Evolutionary conservation across 139 green algal genomes (phyloP).

Genomic region (Chlamydomonas incerta): DNA sequence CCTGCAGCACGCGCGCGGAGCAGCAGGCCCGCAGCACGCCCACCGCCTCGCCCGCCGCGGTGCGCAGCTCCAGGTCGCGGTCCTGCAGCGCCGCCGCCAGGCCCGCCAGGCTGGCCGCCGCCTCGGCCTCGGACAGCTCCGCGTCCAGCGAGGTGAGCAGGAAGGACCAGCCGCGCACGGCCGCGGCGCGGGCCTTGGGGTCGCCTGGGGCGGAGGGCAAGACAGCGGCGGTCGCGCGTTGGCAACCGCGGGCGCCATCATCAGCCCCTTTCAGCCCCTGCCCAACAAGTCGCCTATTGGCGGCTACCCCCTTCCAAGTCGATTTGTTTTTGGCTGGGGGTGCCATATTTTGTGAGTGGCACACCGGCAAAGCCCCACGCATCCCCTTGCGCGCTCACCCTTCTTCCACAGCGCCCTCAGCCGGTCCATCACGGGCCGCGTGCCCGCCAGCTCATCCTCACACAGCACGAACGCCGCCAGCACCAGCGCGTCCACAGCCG

Average conservation of each 20-base stretch:
- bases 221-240: not conserved
- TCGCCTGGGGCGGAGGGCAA: not conserved
- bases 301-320: no score
- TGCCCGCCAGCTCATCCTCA: constrained; percentile 58
- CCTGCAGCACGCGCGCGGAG: constrained; percentile 31
- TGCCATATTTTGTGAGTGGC: no score
- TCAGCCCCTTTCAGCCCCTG: no score
- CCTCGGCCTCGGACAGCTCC: constrained; percentile 29
- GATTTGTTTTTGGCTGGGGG: no score
- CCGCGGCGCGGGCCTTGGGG: constrained; percentile 45
- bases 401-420: constrained; percentile 58
- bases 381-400: no score
- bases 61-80: constrained; percentile 32
- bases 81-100: constrained; percentile 51
- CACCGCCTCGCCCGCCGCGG: constrained; percentile 74
- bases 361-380: no score
- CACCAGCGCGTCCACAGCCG: constrained; percentile 65
- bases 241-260: no score
- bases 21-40: constrained; percentile 69
- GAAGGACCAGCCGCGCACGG: constrained; percentile 74
- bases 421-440: constrained; percentile 56
- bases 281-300: no score
- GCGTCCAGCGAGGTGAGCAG: constrained; percentile 71
- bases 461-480: constrained; percentile 67
- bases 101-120: constrained; percentile 58